Evolutionary conservation across 345 rosid species (phyloP).

Genomic region (Camelina laxa): DNA sequence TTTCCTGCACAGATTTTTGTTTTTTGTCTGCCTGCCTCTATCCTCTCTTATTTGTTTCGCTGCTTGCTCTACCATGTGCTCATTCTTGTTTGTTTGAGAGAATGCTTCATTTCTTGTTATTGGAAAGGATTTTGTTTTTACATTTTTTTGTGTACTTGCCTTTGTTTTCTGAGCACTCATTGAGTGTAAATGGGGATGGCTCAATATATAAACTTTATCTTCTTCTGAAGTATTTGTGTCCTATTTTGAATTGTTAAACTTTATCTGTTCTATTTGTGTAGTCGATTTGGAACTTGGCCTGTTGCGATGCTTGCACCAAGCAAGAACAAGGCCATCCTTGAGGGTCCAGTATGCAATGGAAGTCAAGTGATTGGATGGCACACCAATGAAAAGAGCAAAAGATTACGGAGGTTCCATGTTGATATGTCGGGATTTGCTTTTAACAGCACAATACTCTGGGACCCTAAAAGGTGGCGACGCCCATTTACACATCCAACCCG

Average conservation of each 20-base stretch:
- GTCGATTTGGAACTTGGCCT: constrained; percentile 96
- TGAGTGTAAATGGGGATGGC: not conserved
- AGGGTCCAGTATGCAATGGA: constrained; percentile 89
- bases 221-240: not conserved
- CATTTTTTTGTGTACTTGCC: constrained; percentile 2
- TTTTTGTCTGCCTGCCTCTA: not conserved
- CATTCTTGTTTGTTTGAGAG: constrained; percentile 8
- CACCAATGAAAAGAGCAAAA: constrained; percentile 91
- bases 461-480: constrained; percentile 77
- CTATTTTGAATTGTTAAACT: not conserved
- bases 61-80: constrained; percentile 12
- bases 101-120: constrained; percentile 1
- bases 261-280: constrained; percentile 36
- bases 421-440: constrained; percentile 99
- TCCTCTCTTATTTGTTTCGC: not conserved
- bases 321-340: constrained; percentile 85
- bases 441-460: constrained; percentile 94
- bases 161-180: not conserved
- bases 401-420: constrained; percentile 83
- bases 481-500: constrained; percentile 59
- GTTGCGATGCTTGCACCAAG: constrained; percentile 91
- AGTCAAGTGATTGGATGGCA: constrained; percentile 91
- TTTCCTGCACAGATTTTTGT: not conserved
- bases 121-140: constrained; percentile 6
- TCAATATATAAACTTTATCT: not conserved